phyloP scores from a whole-genome alignment of 805 yeast genomes.

The Hanseniaspora guilliermondii region DNA sequence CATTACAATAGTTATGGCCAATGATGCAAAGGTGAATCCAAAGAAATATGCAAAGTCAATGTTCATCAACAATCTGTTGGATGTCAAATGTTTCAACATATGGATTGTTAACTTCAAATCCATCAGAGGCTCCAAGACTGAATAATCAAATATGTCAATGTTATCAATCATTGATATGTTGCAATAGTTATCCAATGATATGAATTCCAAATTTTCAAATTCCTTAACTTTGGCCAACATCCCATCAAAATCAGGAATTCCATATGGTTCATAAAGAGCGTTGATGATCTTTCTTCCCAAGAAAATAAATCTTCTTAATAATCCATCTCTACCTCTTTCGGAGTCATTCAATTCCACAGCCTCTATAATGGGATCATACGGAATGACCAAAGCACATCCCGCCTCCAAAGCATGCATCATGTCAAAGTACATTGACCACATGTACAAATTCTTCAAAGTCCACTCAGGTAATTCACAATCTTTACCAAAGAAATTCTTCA shows the following conservation, averaged over 20 bases:
- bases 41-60: not conserved
- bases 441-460: constrained; percentile 22
- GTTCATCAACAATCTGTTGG: not conserved
- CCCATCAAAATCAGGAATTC: constrained; percentile 13
- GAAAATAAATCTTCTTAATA: constrained; percentile 11
- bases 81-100: not conserved
- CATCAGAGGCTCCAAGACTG: constrained; percentile 2
- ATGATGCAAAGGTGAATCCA: constrained; percentile 5
- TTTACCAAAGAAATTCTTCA: constrained; percentile 16
- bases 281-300: constrained; percentile 11
- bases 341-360: constrained; percentile 1
- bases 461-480: constrained; percentile 17
- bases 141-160: constrained; percentile 12
- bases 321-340: constrained; percentile 10
- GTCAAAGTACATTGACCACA: constrained; percentile 22
- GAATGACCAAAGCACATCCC: constrained; percentile 20
- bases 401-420: constrained; percentile 19
- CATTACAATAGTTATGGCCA: constrained; percentile 4
- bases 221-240: constrained; percentile 6
- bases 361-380: constrained; percentile 11
- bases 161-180: not conserved
- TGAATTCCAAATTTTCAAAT: constrained; percentile 4
- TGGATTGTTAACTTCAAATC: not conserved
- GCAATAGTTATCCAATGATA: constrained; percentile 2
- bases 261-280: constrained; percentile 11